Base-by-base conservation (phyloP, 345 rosid genomes). In the Pugionium cornutum region DNA sequence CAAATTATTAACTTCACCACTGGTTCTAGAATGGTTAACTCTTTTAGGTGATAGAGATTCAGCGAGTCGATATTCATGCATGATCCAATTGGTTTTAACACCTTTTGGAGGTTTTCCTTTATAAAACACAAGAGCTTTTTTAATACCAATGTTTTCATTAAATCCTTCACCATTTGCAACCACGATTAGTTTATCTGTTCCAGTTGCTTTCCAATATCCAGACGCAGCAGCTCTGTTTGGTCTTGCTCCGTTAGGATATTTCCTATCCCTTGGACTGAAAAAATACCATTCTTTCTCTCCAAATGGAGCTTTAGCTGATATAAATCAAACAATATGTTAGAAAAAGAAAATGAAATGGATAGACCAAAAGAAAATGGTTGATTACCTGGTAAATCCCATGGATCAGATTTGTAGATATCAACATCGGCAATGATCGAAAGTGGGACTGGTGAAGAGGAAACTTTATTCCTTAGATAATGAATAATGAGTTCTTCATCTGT, bases 251-350 rank as follows among this genome's bases (percentile, higher is more conserved):
- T 94, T 94, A 0, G 99, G 99, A 77, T 94, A 94, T 85, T 94
- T 94, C 18, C 18, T 18, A 18, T 18, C 18, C 18, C 18, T 18
- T 18, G 18, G 18, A 18, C 18, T 18, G 18, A 18, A 18, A 18
- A 18, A 18, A 18, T 94, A 94, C 99, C 99, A 94, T 61, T 94
- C 99, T 73, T 90, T 94, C 87, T 94, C 99, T 0, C 99, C 95
- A 62, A 84, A 88, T 5, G 82, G 79, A 33, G 99, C 92, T 55
- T 64, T 84, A 37, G 42, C 99, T 94, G 81, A 64, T 63, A 9
- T 53, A 68, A 6, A 48, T 7, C 18, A 18, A 18, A 18, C 18
- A 18, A 18, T 18, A 4, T 48, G 47, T 59, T 52, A 58, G 2
- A 55, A 0, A 18, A 18, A 18, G 18, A 18, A 18, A 18, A 18